Evolutionary conservation across 2,329 filamentous ascomycete species (phyloP), one percentile per base, ranked within the genome.

Genomic region (Neocatenulostroma microsporum): DNA sequence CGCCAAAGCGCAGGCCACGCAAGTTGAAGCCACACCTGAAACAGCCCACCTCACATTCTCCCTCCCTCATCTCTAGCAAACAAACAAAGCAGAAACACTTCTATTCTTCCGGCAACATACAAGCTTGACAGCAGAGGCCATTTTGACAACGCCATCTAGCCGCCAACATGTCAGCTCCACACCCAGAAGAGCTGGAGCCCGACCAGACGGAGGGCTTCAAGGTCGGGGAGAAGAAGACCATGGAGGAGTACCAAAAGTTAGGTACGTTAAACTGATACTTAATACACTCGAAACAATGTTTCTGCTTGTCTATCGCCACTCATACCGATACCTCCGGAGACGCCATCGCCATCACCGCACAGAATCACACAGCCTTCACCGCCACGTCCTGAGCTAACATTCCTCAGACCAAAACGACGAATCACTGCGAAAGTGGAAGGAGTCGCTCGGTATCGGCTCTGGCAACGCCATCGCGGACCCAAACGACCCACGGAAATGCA

Each of bases 191-290:
- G 57, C 78, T 89, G 51, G 72, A 83, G 64, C 82, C 86, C 47
- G 84, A 91, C 70, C 76, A 82, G 69, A 95, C 88, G 50, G 81
- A 88, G 68, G 89, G 89, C 62, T 96, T 95, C 81, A 95, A 93
- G 78, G 83, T 46, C 12, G 88, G 86, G 51, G 86, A 95, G 77
- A 95, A 95, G 81, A 94, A 96, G 77, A 93, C 85, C 54, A 74
- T 98, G 58, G 84, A 89, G 48, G 84, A 95, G 66, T 95, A 95
- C 68, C 76, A 89, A 60, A 74, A 94, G 63, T 82, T 98, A 68
- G 91, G 58, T 61, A 42, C 40, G 50, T 50, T 10, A 17, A 12
- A 9, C 3, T 8, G n/a, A 9, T 15, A 27, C 9, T 15, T 14
- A 5, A 14, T 6, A 18, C 31, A 28, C 10, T 11, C 39, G 15